A percentile compares a stretch with the other conserved stretches of the same genome.
Evolutionary conservation across 2,329 filamentous ascomycete genomes (phyloP).

Genomic region (Colletotrichum sp.): DNA sequence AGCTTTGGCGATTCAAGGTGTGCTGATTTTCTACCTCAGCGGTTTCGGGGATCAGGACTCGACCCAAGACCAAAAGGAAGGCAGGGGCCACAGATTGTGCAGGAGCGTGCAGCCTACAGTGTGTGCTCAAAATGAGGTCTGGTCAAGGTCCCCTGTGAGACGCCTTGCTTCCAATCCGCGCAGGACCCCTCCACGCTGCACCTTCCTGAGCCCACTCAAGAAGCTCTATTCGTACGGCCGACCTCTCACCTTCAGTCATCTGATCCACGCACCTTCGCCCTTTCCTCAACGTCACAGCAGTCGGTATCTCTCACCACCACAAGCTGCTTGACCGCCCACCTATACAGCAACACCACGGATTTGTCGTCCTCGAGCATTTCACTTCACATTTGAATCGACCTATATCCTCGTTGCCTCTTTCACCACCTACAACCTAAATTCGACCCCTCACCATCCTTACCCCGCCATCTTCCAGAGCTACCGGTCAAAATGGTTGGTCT

Average conservation of each 20-base stretch:
- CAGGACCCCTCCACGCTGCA: not conserved
- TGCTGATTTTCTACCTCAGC: not conserved
- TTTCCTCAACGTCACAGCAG: slow-evolving; percentile 15
- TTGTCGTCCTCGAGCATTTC: not conserved
- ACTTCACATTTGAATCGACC: not conserved
- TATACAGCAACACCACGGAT: not conserved
- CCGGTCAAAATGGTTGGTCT: slow-evolving; percentile 53
- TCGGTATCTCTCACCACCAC: slow-evolving; percentile 1
- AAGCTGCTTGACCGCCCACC: not conserved
- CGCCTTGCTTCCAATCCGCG: not conserved
- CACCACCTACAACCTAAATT: not conserved
- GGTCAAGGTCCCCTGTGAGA: not conserved
- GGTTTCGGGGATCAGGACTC: slow-evolving; percentile 2
- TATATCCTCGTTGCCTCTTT: not conserved
- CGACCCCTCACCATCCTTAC: slow-evolving; percentile 25
- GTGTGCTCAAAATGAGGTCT: not conserved
- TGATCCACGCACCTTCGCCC: slow-evolving; percentile 18
- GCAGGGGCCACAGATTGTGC: not conserved
- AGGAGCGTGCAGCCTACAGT: not conserved
- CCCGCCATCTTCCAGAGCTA: slow-evolving; percentile 30
- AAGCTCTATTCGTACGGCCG: not conserved
- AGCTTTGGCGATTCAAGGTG: not conserved
- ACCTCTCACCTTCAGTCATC: slow-evolving; percentile 15
- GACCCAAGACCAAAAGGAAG: not conserved
- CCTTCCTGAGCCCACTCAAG: not conserved